Conservation (phyloP, 768 basidiomycete genomes). For the Calocybe cyanea region DNA sequence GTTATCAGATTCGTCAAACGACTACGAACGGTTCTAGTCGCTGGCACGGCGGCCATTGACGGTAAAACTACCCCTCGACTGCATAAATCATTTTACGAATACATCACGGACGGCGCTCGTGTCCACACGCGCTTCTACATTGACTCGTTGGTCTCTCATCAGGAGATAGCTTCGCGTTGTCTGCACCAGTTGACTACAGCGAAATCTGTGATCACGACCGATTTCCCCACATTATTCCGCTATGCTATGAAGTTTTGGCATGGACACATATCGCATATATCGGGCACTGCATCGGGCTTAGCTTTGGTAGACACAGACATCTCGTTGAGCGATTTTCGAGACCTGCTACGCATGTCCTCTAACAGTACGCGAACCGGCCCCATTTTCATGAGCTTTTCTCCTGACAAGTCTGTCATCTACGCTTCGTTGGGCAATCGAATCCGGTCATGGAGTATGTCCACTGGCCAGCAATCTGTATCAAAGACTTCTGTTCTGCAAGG, state of each 20-base stretch:
- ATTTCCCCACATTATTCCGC: not conserved
- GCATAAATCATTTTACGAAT: constrained; percentile 17
- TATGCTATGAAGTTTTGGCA: constrained; percentile 4
- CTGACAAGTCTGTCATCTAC: not conserved
- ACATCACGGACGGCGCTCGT: constrained; percentile 7
- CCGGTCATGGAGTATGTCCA: not conserved
- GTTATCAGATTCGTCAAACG: constrained; percentile 13
- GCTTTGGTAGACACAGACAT: not conserved
- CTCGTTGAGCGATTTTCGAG: not conserved
- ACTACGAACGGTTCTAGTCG: constrained; percentile 14
- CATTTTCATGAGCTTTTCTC: not conserved
- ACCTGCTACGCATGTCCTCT: not conserved
- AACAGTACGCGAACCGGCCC: not conserved
- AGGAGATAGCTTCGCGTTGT: constrained; percentile 3
- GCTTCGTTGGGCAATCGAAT: not conserved
- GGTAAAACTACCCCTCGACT: constrained; percentile 12
- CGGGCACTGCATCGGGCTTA: not conserved
- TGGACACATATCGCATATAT: not conserved
- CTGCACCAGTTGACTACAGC: not conserved
- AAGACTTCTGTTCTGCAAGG: too few species aligned
- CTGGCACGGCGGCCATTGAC: constrained; percentile 7
- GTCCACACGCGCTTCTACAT: not conserved
- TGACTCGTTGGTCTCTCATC: not conserved
- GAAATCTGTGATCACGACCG: not conserved
- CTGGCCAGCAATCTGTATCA: not conserved